Evolutionary conservation across 2,329 filamentous ascomycete genomes (phyloP).

Genomic region (Emergomyces pasteurianus): DNA sequence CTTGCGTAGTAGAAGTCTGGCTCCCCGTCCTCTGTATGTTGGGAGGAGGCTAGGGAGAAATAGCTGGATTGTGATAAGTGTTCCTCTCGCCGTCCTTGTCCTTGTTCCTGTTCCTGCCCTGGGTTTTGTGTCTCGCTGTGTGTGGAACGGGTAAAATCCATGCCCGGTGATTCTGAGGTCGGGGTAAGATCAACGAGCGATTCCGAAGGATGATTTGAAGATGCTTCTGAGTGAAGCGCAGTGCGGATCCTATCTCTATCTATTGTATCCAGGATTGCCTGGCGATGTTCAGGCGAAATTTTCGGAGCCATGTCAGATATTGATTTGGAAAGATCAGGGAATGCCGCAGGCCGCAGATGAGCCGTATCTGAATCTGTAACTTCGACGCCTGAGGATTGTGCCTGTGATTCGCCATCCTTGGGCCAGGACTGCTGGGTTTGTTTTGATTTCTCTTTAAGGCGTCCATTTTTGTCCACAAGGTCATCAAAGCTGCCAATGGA

Average conservation of each 20-base stretch:
- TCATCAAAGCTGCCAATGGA: constrained; percentile 29
- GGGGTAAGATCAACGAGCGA: constrained; percentile 35
- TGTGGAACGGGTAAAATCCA: constrained; percentile 13
- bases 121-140: constrained; percentile 5
- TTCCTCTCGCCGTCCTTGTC: constrained; percentile 6
- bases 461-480: constrained; percentile 34
- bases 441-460: constrained; percentile 14
- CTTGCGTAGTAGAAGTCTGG: constrained; percentile 24
- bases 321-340: constrained; percentile 6
- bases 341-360: constrained; percentile 14
- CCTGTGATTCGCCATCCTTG: constrained; percentile 9
- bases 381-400: constrained; percentile 29
- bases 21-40: constrained; percentile 21
- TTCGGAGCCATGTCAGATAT: constrained; percentile 12
- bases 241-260: constrained; percentile 17
- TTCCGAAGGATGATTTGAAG: constrained; percentile 31
- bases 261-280: constrained; percentile 11
- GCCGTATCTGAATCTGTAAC: constrained; percentile 15
- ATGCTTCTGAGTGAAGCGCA: constrained; percentile 20
- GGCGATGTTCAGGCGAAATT: constrained; percentile 8
- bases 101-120: constrained; percentile 2
- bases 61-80: constrained; percentile 15
- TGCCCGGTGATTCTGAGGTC: constrained; percentile 30
- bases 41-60: constrained; percentile 15
- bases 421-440: neutral